These are phyloP conservation scores for Colletotrichum limetticola DNA, from an alignment of 2,329 filamentous ascomycete species.

Conservation along the genomic window DNA sequence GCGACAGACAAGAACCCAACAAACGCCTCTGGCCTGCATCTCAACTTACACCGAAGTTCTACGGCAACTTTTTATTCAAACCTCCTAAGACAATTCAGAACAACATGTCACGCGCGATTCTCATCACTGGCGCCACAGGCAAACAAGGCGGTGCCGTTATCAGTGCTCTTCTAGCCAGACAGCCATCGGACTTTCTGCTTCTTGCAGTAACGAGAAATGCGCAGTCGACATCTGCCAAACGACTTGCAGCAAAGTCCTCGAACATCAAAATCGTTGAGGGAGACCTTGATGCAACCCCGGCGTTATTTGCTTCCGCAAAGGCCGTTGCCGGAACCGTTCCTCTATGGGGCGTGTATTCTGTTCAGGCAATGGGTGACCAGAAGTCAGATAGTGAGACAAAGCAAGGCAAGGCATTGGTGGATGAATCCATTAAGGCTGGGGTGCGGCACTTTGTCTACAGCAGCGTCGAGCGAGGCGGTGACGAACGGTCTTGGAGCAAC, in stretches of 20 bases:
- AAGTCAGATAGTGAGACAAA: constrained; percentile 6
- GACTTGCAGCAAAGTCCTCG: constrained; percentile 50
- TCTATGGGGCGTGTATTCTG: constrained; percentile 70
- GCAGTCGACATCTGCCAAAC: constrained; percentile 57
- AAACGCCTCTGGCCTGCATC: no score
- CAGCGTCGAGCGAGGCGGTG: constrained; percentile 69
- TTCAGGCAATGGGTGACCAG: constrained; percentile 53
- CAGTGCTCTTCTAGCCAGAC: constrained; percentile 47
- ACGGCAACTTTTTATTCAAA: no score
- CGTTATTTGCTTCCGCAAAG: constrained; percentile 58
- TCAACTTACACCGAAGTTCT: no score
- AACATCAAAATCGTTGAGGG: constrained; percentile 64
- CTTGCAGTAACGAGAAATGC: constrained; percentile 70
- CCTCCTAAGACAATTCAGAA: not conserved
- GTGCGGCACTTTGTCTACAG: constrained; percentile 72
- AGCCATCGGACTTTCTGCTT: constrained; percentile 52
- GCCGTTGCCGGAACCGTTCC: constrained; percentile 36
- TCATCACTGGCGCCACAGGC: constrained; percentile 60
- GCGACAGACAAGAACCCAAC: no score
- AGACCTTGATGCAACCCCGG: constrained; percentile 59
- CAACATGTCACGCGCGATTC: constrained; percentile 39
- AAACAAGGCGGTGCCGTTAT: constrained; percentile 59
- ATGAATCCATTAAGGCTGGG: constrained; percentile 63
- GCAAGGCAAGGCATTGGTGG: constrained; percentile 69
- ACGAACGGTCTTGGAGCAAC: constrained; percentile 53